These are phyloP conservation scores for Colletotrichum tanaceti DNA, from an alignment of 2,329 filamentous ascomycete species.

Conservation along the genomic window DNA sequence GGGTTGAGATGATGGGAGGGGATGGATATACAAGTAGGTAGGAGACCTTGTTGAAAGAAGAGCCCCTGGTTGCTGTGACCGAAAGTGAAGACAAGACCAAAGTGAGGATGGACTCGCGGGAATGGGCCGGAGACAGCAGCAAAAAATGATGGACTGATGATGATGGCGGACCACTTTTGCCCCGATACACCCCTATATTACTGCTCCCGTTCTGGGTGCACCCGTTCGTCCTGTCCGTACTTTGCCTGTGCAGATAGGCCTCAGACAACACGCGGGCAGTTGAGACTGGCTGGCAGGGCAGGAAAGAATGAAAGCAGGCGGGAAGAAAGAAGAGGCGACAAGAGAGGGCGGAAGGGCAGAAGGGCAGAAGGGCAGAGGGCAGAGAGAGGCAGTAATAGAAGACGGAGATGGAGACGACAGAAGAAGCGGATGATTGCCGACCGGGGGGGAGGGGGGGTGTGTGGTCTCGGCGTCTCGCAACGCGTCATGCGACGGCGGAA, in stretches of 20 bases:
- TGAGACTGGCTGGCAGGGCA: constrained; percentile 2
- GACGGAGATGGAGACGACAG: constrained; percentile 19
- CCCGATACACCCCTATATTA: neutral
- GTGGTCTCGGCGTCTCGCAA: too few relatives aligned
- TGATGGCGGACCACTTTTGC: constrained; percentile 7
- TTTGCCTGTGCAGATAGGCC: constrained; percentile 25
- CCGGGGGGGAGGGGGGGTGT: too few relatives aligned
- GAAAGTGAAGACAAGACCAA: neutral
- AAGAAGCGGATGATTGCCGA: constrained; percentile 34
- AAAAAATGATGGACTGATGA: neutral
- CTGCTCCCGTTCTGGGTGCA: neutral
- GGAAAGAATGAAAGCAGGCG: constrained; percentile 4
- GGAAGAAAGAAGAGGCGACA: too few relatives aligned
- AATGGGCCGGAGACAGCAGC: neutral
- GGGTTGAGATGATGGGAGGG: too few relatives aligned
- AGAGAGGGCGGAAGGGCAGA: too few relatives aligned
- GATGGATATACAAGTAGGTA: neutral
- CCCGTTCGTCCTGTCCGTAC: neutral
- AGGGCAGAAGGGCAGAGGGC: too few relatives aligned
- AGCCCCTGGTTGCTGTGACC: too few relatives aligned
- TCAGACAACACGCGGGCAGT: constrained; percentile 15
- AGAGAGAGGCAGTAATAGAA: neutral
- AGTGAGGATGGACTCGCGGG: neutral
- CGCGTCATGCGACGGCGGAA: constrained; percentile 32
- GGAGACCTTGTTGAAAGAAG: too few relatives aligned